Percentiles rank a stretch among this genome's conserved stretches.
Evolutionary conservation across 106 monocot species (phyloP).

Genomic region (Xerophyta viscosa): DNA sequence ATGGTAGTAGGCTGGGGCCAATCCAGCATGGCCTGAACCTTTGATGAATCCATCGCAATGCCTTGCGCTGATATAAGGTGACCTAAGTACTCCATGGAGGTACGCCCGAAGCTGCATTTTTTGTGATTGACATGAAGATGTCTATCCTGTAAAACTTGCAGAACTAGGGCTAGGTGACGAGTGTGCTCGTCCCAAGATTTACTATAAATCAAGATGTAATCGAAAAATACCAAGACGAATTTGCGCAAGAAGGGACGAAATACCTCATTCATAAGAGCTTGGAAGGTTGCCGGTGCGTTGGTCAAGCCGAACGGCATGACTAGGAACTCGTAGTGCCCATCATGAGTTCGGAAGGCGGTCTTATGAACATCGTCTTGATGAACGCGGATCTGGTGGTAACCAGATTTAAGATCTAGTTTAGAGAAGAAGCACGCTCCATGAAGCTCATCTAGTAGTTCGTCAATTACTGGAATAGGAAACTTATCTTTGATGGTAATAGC

Average conservation of each 20-base stretch:
- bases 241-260: not conserved
- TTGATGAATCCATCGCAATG: not conserved
- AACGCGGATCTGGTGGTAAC: conserved; percentile 5
- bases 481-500: not conserved
- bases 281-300: conserved; percentile 1
- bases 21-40: not conserved
- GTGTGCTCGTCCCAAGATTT: not conserved
- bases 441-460: conserved; percentile 12
- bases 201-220: conserved; percentile 1
- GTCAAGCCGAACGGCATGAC: conserved; percentile 1
- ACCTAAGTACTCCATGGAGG: not conserved
- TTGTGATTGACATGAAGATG: not conserved
- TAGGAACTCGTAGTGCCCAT: not conserved
- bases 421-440: conserved; percentile 2
- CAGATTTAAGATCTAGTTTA: conserved; percentile 8
- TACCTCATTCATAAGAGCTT: conserved; percentile 2
- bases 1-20: not conserved
- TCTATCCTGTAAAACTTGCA: no score
- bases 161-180: not conserved
- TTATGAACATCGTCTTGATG: not conserved
- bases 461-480: conserved; percentile 6
- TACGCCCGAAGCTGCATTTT: not conserved
- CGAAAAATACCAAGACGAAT: conserved; percentile 4
- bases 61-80: not conserved
- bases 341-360: not conserved